These are phyloP conservation scores for Xylaria longipes DNA, from an alignment of 495 filamentous ascomycete genomes.

Conservation along the genomic window DNA sequence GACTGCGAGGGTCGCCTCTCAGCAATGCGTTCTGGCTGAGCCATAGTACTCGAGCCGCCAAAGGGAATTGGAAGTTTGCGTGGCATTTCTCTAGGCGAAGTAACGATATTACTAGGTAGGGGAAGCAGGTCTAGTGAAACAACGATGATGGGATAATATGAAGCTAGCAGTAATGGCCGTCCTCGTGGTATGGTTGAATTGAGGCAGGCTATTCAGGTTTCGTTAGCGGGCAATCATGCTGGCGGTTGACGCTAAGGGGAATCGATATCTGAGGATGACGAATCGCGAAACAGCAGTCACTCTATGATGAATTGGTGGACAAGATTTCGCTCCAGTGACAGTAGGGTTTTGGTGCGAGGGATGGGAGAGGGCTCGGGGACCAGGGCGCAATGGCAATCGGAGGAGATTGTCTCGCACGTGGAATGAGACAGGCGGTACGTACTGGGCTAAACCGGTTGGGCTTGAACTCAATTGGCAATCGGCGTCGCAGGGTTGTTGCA, in stretches of 20 bases:
- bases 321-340: not conserved
- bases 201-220: not conserved
- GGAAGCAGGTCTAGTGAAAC: conserved; percentile 17
- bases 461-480: conserved; percentile 6
- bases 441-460: not conserved
- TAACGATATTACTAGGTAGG: conserved; percentile 27
- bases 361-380: not conserved
- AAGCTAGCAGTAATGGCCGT: conserved; percentile 16
- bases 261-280: not conserved
- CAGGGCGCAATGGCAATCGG: not conserved
- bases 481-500: not conserved
- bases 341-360: not conserved
- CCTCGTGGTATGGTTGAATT: conserved; percentile 11
- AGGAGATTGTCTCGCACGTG: not conserved
- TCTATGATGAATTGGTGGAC: not conserved
- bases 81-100: conserved; percentile 49
- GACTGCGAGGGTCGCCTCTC: conserved; percentile 63
- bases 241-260: not conserved
- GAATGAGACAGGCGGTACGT: conserved; percentile 13
- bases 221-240: not conserved
- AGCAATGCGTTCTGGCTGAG: conserved; percentile 45
- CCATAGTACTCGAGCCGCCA: conserved; percentile 39
- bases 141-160: conserved; percentile 22
- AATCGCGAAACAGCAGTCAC: not conserved
- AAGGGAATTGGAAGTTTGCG: conserved; percentile 55